phyloP scores from a whole-genome alignment of 257 asterid species.

The Solanum bukasovii region DNA sequence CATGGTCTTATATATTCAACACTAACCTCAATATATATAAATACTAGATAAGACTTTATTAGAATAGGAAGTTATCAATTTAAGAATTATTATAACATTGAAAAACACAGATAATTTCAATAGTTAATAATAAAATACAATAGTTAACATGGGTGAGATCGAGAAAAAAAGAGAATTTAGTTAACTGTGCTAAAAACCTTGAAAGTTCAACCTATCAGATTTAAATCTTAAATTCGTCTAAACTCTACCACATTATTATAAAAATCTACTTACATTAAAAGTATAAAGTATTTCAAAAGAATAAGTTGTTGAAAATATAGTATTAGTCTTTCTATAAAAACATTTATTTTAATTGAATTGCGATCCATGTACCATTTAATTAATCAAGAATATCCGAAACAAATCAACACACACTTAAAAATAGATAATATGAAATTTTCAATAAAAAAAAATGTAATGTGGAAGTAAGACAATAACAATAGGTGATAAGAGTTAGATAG shows the following conservation, averaged over 20 bases:
- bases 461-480: not conserved
- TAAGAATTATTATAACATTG: not conserved
- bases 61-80: not conserved
- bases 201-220: not conserved
- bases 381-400: not conserved
- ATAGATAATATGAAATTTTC: not conserved
- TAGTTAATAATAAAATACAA: too few relatives aligned
- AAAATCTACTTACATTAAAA: too few relatives aligned
- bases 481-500: not conserved
- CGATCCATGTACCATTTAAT: not conserved
- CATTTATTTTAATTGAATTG: not conserved
- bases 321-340: too few relatives aligned
- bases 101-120: too few relatives aligned
- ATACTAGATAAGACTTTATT: not conserved
- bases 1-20: not conserved
- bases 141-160: not conserved
- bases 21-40: too few relatives aligned
- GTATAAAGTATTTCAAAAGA: not conserved
- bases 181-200: not conserved
- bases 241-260: too few relatives aligned
- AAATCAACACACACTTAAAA: not conserved
- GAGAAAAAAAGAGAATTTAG: not conserved
- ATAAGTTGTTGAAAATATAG: not conserved
- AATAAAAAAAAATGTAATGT: not conserved
- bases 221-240: too few relatives aligned